phyloP scores from a whole-genome alignment of 129 eudicot species.

The Pittosporum tobira region DNA sequence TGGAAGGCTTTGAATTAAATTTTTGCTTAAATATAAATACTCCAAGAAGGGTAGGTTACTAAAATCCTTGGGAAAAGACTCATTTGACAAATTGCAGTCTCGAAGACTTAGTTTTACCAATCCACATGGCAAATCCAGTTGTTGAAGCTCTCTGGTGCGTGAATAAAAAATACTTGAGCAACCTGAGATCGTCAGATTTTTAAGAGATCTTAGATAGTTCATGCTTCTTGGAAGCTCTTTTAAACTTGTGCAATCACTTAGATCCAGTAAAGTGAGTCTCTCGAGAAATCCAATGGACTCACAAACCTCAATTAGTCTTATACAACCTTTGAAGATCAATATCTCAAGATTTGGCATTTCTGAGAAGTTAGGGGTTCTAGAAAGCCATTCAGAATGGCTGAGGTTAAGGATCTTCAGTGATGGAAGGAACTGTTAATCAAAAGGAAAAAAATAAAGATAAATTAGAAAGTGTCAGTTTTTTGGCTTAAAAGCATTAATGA shows the following conservation, averaged over 20 bases:
- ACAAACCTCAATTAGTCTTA: conserved; percentile 17
- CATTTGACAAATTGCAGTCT: conserved; percentile 7
- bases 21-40: background rate
- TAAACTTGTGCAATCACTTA: conserved; percentile 26
- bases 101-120: conserved; percentile 10
- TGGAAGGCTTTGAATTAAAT: conserved; percentile 17
- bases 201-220: conserved; percentile 14
- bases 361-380: conserved; percentile 25
- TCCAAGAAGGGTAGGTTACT: conserved; percentile 14
- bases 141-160: background rate
- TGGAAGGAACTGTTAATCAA: conserved; percentile 3
- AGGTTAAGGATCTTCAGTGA: conserved; percentile 22
- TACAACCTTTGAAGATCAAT: conserved; percentile 26
- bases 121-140: background rate
- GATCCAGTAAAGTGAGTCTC: conserved; percentile 17
- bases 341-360: conserved; percentile 24
- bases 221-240: conserved; percentile 19
- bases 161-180: conserved; percentile 9
- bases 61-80: conserved; percentile 13
- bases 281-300: conserved; percentile 20
- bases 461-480: too few relatives aligned
- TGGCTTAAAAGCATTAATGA: too few relatives aligned
- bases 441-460: background rate
- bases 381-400: conserved; percentile 22
- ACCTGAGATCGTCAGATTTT: conserved; percentile 13